Evolutionary conservation across 352 stramenopile species (phyloP).

Genomic region (Phytophthora vignae): DNA sequence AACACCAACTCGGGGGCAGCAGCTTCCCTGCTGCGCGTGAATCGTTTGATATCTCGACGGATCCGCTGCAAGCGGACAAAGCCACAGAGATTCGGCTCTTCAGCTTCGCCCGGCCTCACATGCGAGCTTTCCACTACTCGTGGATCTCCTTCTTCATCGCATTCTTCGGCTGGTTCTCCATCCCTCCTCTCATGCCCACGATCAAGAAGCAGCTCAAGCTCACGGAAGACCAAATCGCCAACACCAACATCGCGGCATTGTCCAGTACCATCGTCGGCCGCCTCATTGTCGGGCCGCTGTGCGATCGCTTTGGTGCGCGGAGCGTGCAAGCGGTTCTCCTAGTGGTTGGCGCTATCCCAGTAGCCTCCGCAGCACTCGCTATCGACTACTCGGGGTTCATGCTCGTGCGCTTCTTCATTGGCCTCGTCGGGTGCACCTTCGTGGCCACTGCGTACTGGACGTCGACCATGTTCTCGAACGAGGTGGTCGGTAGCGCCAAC

Average conservation of each 20-base stretch:
- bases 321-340: constrained; percentile 80
- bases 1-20: constrained; percentile 5
- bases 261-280: constrained; percentile 90
- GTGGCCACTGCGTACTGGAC: constrained; percentile 34
- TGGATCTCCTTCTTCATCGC: constrained; percentile 94
- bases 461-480: constrained; percentile 33
- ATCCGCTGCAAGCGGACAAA: constrained; percentile 35
- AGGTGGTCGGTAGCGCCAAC: constrained; percentile 32
- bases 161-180: constrained; percentile 95
- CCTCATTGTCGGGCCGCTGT: constrained; percentile 91
- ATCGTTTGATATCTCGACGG: constrained; percentile 36
- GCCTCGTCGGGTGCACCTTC: constrained; percentile 91
- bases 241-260: constrained; percentile 90
- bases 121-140: constrained; percentile 92
- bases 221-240: constrained; percentile 87
- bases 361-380: constrained; percentile 74
- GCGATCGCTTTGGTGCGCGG: constrained; percentile 91
- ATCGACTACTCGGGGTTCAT: constrained; percentile 68
- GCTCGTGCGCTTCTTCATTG: constrained; percentile 92
- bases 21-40: neutral
- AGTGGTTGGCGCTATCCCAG: constrained; percentile 76
- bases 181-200: constrained; percentile 55
- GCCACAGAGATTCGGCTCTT: constrained; percentile 77
- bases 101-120: constrained; percentile 86
- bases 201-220: constrained; percentile 86